A percentile compares a stretch with the other conserved stretches of the same genome.
These are phyloP conservation scores for Naumovozyma dairenensis DNA, from an alignment of 805 yeast species.

Conservation along the genomic window DNA sequence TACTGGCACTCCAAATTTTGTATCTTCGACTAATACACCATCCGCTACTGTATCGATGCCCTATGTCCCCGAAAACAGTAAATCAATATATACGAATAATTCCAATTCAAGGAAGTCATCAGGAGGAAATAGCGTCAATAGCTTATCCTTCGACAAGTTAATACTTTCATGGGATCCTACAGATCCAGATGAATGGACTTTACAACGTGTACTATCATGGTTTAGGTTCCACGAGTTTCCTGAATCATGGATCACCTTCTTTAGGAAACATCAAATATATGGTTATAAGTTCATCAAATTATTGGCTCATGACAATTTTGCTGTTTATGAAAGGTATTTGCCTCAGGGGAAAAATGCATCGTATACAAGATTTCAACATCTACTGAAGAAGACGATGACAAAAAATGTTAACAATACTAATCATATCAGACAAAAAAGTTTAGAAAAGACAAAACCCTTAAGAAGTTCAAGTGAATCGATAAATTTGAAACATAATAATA, in stretches of 20 bases:
- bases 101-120: conserved; percentile 23
- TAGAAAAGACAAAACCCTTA: conserved; percentile 15
- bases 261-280: conserved; percentile 44
- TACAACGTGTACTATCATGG: conserved; percentile 60
- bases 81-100: no score
- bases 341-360: conserved; percentile 40
- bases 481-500: conserved; percentile 12
- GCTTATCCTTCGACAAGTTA: conserved; percentile 21
- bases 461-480: conserved; percentile 24
- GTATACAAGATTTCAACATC: conserved; percentile 48
- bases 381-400: conserved; percentile 37
- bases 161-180: conserved; percentile 40
- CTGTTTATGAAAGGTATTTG: conserved; percentile 30
- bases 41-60: no score
- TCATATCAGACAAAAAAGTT: conserved; percentile 16
- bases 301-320: conserved; percentile 56
- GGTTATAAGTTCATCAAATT: conserved; percentile 59
- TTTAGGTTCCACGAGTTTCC: conserved; percentile 59
- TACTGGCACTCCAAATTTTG: no score
- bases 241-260: conserved; percentile 61
- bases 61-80: no score
- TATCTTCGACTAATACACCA: no score
- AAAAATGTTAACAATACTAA: conserved; percentile 22
- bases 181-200: conserved; percentile 59
- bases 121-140: conserved; percentile 16